Conservation (phyloP, 2,329 filamentous ascomycete species). For the Karstenula rhodostoma region DNA sequence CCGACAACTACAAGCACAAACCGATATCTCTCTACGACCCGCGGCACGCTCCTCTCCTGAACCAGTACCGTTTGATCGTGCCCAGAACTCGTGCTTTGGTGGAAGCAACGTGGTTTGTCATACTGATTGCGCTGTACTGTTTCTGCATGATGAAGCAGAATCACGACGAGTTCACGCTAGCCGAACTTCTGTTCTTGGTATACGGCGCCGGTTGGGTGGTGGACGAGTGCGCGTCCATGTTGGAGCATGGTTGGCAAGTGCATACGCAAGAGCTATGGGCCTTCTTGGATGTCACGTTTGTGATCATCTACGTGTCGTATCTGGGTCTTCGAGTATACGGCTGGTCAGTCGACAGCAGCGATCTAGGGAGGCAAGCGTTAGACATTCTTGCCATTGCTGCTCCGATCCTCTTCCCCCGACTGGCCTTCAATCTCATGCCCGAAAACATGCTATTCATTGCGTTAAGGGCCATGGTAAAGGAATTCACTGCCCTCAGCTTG, state of each 20-base stretch:
- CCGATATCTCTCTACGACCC: constrained; percentile 84
- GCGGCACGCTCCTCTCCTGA: constrained; percentile 75
- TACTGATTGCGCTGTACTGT: constrained; percentile 74
- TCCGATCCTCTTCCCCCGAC: constrained; percentile 77
- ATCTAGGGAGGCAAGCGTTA: constrained; percentile 70
- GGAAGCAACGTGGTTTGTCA: constrained; percentile 76
- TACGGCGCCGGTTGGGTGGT: constrained; percentile 82
- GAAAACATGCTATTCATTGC: constrained; percentile 87
- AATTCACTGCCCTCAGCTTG: constrained; percentile 80
- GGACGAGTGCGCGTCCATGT: constrained; percentile 78
- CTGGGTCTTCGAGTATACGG: constrained; percentile 73
- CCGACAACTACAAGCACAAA: constrained; percentile 84
- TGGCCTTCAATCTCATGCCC: constrained; percentile 83
- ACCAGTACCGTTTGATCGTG: constrained; percentile 86
- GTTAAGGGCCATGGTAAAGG: constrained; percentile 82
- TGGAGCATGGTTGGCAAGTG: constrained; percentile 80
- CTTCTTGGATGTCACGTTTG: constrained; percentile 82
- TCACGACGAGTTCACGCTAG: constrained; percentile 61
- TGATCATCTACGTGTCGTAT: constrained; percentile 74
- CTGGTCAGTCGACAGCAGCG: constrained; percentile 59
- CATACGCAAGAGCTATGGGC: constrained; percentile 91
- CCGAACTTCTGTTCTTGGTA: constrained; percentile 74
- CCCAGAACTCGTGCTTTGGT: constrained; percentile 79
- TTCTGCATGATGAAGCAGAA: constrained; percentile 75
- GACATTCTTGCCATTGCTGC: constrained; percentile 82